phyloP scores from a whole-genome alignment of 1,284 basidiomycete genomes.

The Cryptococcus sp. region DNA sequence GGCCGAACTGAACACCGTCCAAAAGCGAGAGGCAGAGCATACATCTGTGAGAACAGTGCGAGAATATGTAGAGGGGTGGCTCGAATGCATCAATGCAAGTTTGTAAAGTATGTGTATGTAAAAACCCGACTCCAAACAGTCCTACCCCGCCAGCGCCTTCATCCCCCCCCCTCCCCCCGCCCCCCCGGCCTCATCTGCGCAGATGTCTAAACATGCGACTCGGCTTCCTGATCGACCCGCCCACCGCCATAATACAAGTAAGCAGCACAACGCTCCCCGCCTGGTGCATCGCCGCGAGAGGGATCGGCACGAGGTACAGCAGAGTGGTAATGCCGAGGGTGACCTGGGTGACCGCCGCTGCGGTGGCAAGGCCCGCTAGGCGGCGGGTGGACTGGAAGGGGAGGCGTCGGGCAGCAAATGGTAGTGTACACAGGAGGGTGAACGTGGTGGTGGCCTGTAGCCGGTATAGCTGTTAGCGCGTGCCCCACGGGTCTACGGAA shows the following conservation, averaged over 20 bases:
- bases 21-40: not conserved
- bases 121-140: not conserved
- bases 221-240: conserved; percentile 70
- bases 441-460: conserved; percentile 78
- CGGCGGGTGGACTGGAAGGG: conserved; percentile 62
- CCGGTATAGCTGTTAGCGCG: conserved; percentile 15
- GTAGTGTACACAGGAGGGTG: conserved; percentile 64
- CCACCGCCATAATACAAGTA: conserved; percentile 75
- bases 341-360: conserved; percentile 81
- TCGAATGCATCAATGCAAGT: conserved; percentile 10
- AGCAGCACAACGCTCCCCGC: conserved; percentile 87
- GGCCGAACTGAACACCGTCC: no score
- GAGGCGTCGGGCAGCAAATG: conserved; percentile 57
- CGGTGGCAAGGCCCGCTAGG: conserved; percentile 67
- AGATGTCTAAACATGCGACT: conserved; percentile 13
- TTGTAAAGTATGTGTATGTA: conserved; percentile 1
- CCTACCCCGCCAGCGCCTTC: no score
- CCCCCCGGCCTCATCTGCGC: conserved; percentile 5
- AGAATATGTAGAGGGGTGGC: conserved; percentile 2
- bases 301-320: conserved; percentile 88
- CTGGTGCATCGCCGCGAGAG: conserved; percentile 89
- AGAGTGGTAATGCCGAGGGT: conserved; percentile 87
- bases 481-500: not conserved
- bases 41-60: not conserved
- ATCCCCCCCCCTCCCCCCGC: not conserved